Percentiles rank a stretch among this genome's conserved stretches.
These are phyloP conservation scores for Cryptococcus sp. DNA, from an alignment of 1,284 basidiomycete species.

Conservation along the genomic window DNA sequence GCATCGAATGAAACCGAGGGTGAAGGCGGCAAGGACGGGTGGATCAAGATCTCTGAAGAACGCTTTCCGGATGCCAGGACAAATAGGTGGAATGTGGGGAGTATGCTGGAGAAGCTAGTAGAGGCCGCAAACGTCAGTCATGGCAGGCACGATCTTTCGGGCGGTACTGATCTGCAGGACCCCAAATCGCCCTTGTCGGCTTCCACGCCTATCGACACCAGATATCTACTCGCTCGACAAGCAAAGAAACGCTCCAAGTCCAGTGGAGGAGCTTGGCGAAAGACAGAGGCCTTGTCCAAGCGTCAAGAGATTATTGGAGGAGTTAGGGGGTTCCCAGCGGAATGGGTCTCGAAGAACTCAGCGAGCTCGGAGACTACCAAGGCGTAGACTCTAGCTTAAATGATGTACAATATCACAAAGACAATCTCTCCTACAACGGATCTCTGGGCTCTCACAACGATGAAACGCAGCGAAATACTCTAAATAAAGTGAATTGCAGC, in stretches of 20 bases:
- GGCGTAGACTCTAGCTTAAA: too few species aligned
- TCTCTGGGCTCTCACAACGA: conserved; percentile 63
- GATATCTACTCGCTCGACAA: conserved; percentile 67
- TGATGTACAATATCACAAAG: conserved; percentile 29
- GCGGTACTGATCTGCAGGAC: conserved; percentile 47
- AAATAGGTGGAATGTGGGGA: conserved; percentile 83
- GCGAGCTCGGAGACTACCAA: too few species aligned
- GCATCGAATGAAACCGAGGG: conserved; percentile 29
- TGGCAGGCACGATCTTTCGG: background rate
- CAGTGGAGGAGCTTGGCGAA: conserved; percentile 54
- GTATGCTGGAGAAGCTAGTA: conserved; percentile 67
- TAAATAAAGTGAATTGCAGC: conserved; percentile 62
- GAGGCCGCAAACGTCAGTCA: conserved; percentile 66
- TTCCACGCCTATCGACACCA: conserved; percentile 67
- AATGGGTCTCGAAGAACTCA: conserved; percentile 57
- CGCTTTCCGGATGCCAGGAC: conserved; percentile 68
- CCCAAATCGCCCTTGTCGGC: conserved; percentile 54
- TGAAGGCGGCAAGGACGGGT: conserved; percentile 45
- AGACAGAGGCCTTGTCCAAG: conserved; percentile 26
- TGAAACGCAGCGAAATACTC: conserved; percentile 61
- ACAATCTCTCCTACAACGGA: conserved; percentile 60
- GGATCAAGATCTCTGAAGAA: conserved; percentile 79
- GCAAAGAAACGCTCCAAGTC: conserved; percentile 59
- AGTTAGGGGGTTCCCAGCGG: conserved; percentile 70
- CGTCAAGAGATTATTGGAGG: conserved; percentile 47